Evolutionary conservation across 306 rosid species (phyloP).

Genomic region (Vigna angularis): DNA sequence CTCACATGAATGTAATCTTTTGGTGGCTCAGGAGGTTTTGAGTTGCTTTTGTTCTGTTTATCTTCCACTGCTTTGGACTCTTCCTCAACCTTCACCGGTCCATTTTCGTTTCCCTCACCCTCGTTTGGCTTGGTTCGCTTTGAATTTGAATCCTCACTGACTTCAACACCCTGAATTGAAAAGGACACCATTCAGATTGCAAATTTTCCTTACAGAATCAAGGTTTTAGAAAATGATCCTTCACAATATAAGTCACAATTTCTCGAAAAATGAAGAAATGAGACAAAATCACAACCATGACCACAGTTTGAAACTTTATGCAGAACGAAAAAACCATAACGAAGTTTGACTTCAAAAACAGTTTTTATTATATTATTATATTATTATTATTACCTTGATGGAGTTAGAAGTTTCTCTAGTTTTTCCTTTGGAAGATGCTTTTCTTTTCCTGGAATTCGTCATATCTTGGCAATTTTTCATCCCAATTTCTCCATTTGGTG

Average conservation of each 20-base stretch:
- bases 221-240: neutral
- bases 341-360: conserved; percentile 22
- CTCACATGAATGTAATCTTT: conserved; percentile 98
- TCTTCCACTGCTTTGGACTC: conserved; percentile 65
- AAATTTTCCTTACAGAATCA: neutral
- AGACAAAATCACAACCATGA: neutral
- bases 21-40: conserved; percentile 78
- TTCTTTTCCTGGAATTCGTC: conserved; percentile 74
- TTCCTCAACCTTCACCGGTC: conserved; percentile 58
- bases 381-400: conserved; percentile 49
- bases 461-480: conserved; percentile 48
- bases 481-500: conserved; percentile 53
- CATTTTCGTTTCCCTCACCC: conserved; percentile 55
- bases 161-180: conserved; percentile 57
- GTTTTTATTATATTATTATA: neutral
- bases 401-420: conserved; percentile 54
- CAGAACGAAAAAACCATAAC: conserved; percentile 1
- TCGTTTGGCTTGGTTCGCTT: conserved; percentile 66
- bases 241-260: neutral
- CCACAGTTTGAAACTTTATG: neutral
- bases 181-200: neutral
- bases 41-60: conserved; percentile 56
- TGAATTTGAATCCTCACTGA: conserved; percentile 54
- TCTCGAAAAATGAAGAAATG: neutral
- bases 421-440: conserved; percentile 69